Conservation (phyloP, 106 monocot species). For the Triglochin maritima region DNA sequence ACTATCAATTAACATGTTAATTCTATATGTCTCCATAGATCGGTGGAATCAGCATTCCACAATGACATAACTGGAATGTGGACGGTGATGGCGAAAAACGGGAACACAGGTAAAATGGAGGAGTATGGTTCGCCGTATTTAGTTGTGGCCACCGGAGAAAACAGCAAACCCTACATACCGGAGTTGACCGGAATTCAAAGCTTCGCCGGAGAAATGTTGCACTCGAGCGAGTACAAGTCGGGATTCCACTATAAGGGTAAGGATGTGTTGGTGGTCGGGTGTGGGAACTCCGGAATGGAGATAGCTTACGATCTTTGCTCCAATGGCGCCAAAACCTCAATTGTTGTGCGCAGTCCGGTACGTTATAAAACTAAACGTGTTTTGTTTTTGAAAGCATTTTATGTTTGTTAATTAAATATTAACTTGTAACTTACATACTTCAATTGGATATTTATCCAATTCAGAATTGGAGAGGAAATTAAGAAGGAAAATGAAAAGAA, state of each 20-base stretch:
- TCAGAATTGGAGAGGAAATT: too few species aligned
- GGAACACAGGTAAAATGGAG: slow-evolving; percentile 4
- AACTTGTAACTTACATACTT: too few species aligned
- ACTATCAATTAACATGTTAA: neutral
- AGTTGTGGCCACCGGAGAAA: slow-evolving; percentile 32
- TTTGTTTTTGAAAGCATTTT: too few species aligned
- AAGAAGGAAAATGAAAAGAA: too few species aligned
- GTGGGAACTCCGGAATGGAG: slow-evolving; percentile 36
- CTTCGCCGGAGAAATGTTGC: slow-evolving; percentile 16
- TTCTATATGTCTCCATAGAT: neutral
- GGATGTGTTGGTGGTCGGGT: slow-evolving; percentile 17
- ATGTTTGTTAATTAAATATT: too few species aligned
- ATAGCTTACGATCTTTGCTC: slow-evolving; percentile 23
- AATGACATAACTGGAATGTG: slow-evolving; percentile 4
- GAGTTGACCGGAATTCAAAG: slow-evolving; percentile 1
- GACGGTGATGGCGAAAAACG: slow-evolving; percentile 3
- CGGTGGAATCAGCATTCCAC: slow-evolving; percentile 12
- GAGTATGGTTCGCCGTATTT: slow-evolving; percentile 12
- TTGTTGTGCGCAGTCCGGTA: slow-evolving; percentile 13
- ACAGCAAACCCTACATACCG: slow-evolving; percentile 11
- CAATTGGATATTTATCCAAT: too few species aligned
- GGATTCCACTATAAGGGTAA: slow-evolving; percentile 6
- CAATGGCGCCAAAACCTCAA: slow-evolving; percentile 14
- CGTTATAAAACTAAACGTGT: neutral
- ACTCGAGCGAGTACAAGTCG: slow-evolving; percentile 18